Conservation (phyloP, 2,329 filamentous ascomycete species). For the Daldinia sp. region DNA sequence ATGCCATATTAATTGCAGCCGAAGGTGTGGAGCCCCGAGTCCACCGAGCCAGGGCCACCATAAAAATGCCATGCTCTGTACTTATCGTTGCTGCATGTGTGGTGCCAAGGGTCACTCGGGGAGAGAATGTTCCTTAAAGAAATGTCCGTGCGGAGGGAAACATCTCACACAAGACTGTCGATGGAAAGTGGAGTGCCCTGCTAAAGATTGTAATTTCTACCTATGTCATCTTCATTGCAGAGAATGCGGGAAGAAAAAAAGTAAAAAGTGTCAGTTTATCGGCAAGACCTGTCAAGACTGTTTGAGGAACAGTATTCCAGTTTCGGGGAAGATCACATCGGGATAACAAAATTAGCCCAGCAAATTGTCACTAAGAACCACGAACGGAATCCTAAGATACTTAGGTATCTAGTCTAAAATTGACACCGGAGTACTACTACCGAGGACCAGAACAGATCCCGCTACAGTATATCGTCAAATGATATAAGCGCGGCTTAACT, state of each 20-base stretch:
- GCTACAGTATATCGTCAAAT: too few relatives aligned
- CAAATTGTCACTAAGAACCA: neutral
- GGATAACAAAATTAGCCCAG: neutral
- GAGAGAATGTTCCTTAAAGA: conserved; percentile 47
- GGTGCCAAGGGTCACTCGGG: conserved; percentile 50
- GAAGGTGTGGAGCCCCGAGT: conserved; percentile 44
- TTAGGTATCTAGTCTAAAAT: too few relatives aligned
- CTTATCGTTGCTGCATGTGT: conserved; percentile 53
- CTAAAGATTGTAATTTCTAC: conserved; percentile 45
- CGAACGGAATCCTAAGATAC: neutral
- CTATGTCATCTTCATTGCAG: conserved; percentile 50
- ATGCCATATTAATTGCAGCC: conserved; percentile 48
- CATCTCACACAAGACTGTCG: conserved; percentile 52
- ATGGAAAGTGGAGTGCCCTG: conserved; percentile 51
- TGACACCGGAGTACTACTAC: too few relatives aligned
- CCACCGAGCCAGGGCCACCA: conserved; percentile 43
- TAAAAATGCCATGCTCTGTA: conserved; percentile 50
- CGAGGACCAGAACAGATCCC: too few relatives aligned
- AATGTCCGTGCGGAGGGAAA: conserved; percentile 48
- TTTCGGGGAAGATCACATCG: neutral
- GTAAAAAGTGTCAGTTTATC: conserved; percentile 43
- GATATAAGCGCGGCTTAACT: too few relatives aligned
- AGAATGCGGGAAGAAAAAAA: conserved; percentile 46
- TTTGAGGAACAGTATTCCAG: conserved; percentile 37
- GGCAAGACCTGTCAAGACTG: conserved; percentile 45